phyloP scores from a whole-genome alignment of 768 basidiomycete species.

The Rhodotorula toruloides region DNA sequence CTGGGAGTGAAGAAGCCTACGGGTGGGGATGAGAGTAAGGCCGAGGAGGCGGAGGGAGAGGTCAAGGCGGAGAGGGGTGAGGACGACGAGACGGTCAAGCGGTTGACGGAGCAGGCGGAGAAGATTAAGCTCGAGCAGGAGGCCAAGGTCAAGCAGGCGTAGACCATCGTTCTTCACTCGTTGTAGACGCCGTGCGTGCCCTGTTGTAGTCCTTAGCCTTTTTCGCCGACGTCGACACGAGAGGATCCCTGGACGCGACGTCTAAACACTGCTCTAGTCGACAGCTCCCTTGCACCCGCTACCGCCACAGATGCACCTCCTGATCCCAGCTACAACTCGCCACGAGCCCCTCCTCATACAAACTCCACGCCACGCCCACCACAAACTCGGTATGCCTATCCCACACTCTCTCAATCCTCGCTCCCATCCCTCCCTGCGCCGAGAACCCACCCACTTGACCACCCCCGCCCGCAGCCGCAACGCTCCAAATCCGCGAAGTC shows the following conservation, averaged over 20 bases:
- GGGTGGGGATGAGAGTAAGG: slow-evolving; percentile 21
- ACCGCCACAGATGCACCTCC: slow-evolving; percentile 64
- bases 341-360: slow-evolving; percentile 78
- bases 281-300: not conserved
- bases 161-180: too few relatives aligned
- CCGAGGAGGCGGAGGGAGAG: slow-evolving; percentile 6
- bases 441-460: slow-evolving; percentile 7
- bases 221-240: too few relatives aligned
- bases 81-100: slow-evolving; percentile 9
- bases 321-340: slow-evolving; percentile 93
- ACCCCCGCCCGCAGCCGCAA: slow-evolving; percentile 1
- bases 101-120: slow-evolving; percentile 17
- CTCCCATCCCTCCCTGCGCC: slow-evolving; percentile 52
- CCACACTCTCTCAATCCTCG: slow-evolving; percentile 61
- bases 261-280: not conserved
- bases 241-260: too few relatives aligned
- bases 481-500: slow-evolving; percentile 80
- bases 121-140: slow-evolving; percentile 29
- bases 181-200: too few relatives aligned
- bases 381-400: slow-evolving; percentile 93
- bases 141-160: not conserved
- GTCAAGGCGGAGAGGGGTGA: not conserved
- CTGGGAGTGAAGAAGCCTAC: slow-evolving; percentile 32
- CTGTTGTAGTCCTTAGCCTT: not conserved
- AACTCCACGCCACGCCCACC: slow-evolving; percentile 83